Evolutionary conservation across 2,329 filamentous ascomycete genomes (phyloP), one percentile per base, ranked within the genome.

Genomic region (Hysterium pulicare): DNA sequence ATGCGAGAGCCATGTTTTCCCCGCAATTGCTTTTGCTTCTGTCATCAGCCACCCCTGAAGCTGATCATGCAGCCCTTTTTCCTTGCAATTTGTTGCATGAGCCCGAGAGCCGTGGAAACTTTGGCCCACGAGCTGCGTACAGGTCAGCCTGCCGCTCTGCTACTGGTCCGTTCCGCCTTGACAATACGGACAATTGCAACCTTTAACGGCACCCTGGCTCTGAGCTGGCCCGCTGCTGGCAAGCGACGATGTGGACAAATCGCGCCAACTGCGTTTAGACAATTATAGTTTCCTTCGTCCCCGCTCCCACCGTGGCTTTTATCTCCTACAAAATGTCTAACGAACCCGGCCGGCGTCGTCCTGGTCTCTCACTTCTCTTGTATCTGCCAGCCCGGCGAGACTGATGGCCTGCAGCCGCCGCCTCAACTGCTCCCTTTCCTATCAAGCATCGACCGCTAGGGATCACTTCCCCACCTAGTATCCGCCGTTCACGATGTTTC

Each of bases 31-130:
- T 57, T 52, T 53, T 61, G 52, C 54, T 57, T 57, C 36, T 53
- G 50, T 49, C 49, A 46, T 49, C 54, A 20, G 20, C 48, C 58
- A 37, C 44, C 64, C 63, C 64, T 67, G 64, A 62, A 64, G 62
- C 57, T 62, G 58, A 64, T 62, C 61, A 64, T 65, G 64, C 60
- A 63, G 58, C 54, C 32, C 53, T 51, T 59, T 56, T 51, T 48
- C 53, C 50, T 48, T 49, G 43, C 40, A 52, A 50, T 52, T 48
- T 57, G 56, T 46, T 61, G 57, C 58, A 49, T 58, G 58, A 53
- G 17, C 11, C n/a, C n/a, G 16, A 16, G 16, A 9, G 54, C 54
- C 55, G 53, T 55, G 51, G 42, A 54, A 51, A 33, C 45, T 51
- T 53, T 50, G 47, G 48, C 51, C 48, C 49, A 41, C 39, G 38